A percentile compares a stretch with the other conserved stretches of the same genome.
phyloP scores from a whole-genome alignment of 176 grass and related monocot genomes.

The Hordeum vulgare region DNA sequence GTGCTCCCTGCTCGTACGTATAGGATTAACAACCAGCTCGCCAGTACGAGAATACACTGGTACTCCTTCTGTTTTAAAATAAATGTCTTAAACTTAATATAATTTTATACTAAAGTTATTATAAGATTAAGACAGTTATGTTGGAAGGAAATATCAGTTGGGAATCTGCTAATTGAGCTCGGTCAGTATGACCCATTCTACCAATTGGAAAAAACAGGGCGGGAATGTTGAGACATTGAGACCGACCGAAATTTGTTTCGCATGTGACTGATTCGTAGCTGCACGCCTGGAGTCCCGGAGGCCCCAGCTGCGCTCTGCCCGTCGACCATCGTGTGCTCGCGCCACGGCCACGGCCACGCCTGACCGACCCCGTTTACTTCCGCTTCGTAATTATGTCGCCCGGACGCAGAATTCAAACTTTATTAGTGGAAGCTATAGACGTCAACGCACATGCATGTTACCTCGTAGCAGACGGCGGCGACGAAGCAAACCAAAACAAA shows the following conservation, averaged over 20 bases:
- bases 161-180: background rate
- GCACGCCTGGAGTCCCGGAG: background rate
- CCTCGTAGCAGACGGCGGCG: background rate
- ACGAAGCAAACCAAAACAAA: background rate
- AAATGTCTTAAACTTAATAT: too few species aligned
- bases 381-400: background rate
- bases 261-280: background rate
- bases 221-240: too few species aligned
- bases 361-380: background rate
- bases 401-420: background rate
- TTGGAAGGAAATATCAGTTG: background rate
- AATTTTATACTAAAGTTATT: too few species aligned
- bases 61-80: too few species aligned
- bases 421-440: background rate
- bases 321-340: too few species aligned
- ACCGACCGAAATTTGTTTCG: background rate
- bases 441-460: constrained; percentile 15
- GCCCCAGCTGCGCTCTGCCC: background rate
- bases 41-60: background rate
- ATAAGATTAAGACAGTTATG: too few species aligned
- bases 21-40: background rate
- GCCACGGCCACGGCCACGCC: too few species aligned
- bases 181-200: background rate
- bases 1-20: background rate
- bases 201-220: too few species aligned